These are phyloP conservation scores for Athelia psychrophila DNA, from an alignment of 1,284 basidiomycete species.

Conservation along the genomic window DNA sequence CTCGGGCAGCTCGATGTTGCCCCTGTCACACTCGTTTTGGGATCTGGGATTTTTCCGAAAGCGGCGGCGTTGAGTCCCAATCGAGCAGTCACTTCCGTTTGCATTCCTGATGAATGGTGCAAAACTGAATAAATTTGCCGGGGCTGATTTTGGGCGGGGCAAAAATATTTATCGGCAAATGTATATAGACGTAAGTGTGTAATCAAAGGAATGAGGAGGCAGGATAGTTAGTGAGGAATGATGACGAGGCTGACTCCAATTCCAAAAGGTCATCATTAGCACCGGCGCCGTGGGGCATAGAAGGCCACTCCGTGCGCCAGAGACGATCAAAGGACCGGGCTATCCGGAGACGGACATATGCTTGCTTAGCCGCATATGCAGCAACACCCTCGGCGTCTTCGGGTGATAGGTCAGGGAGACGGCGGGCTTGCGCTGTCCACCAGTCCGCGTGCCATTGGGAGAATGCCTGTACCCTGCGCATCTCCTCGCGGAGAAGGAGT, in stretches of 20 bases:
- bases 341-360: background rate
- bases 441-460: background rate
- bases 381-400: background rate
- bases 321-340: background rate
- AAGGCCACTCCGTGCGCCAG: background rate
- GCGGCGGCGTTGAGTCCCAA: too few relatives aligned
- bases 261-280: background rate
- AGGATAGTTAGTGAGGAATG: background rate
- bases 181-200: background rate
- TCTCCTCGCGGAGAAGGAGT: conserved; percentile 29
- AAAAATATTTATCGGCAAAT: background rate
- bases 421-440: background rate
- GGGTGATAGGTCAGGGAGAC: background rate
- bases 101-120: too few relatives aligned
- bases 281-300: background rate
- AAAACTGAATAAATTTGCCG: too few relatives aligned
- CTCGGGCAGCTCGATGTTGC: background rate
- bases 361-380: background rate
- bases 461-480: conserved; percentile 15
- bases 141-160: too few relatives aligned
- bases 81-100: too few relatives aligned
- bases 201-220: background rate
- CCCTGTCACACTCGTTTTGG: too few relatives aligned
- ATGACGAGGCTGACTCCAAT: background rate
- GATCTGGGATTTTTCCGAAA: background rate